phyloP scores from a whole-genome alignment of 768 basidiomycete species.

The Kwoniella heveanensis region DNA sequence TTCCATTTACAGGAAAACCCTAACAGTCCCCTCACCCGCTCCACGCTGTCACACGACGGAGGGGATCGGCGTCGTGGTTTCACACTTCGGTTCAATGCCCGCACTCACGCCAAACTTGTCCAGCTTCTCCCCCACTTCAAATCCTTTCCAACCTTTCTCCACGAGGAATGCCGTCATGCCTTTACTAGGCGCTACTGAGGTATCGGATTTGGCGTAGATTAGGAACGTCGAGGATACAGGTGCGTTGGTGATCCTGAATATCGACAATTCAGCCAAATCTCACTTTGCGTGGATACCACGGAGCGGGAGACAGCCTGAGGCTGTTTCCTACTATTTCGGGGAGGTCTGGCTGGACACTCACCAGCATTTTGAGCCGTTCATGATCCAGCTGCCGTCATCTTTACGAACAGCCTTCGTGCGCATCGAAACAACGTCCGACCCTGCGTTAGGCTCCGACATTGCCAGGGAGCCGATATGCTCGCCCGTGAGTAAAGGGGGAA shows the following conservation, averaged over 20 bases:
- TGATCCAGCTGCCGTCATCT: constrained; percentile 20
- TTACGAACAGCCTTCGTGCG: constrained; percentile 73
- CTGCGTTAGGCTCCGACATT: constrained; percentile 90
- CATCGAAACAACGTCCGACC: constrained; percentile 97
- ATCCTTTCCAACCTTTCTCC: constrained; percentile 64
- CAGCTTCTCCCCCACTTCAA: constrained; percentile 79
- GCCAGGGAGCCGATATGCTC: constrained; percentile 78
- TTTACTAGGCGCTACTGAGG: constrained; percentile 69
- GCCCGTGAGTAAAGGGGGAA: constrained; percentile 77
- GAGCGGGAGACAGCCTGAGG: too few species aligned
- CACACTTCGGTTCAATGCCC: too few species aligned
- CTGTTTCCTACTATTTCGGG: too few species aligned
- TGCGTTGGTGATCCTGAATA: constrained; percentile 86
- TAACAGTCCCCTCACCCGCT: too few species aligned
- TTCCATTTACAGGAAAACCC: too few species aligned
- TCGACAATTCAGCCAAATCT: too few species aligned
- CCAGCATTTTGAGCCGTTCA: constrained; percentile 93
- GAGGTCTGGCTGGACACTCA: constrained; percentile 58
- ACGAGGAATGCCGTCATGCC: constrained; percentile 92
- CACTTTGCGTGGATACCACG: too few species aligned
- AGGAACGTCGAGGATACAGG: constrained; percentile 86
- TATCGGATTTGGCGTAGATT: constrained; percentile 87
- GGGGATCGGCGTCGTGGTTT: too few species aligned
- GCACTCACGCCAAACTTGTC: constrained; percentile 78
- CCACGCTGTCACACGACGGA: not conserved